Evolutionary conservation across 75 land plant species (phyloP), one percentile per base, ranked within the genome.

Genomic region (Picea glauca): DNA sequence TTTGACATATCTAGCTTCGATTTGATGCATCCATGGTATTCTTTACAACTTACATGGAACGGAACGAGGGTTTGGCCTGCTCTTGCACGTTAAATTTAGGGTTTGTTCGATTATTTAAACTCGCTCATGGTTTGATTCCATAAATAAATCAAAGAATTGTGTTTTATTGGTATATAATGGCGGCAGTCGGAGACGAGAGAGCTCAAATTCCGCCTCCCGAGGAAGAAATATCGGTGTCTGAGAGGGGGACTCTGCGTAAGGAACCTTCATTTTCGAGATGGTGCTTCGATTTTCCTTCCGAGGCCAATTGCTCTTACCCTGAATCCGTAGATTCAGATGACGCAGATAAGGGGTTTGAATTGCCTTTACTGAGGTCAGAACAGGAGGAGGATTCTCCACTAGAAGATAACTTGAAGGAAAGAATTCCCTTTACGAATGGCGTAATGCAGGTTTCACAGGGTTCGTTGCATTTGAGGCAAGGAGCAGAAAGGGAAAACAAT

Each of bases 201-300:
- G 56, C 56, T 9, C 56, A 9, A 50, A 9, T 50, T 11, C 56
- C 11, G 56, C 11, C 56, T 50, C 11, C 56, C 12, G 56, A 50
- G 11, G 56, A 50, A 20, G 63, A 62, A 62, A 23, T 62, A 20
- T 20, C 63, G 9, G n/a, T 62, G 20, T 62, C 63, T 17, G 63
- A 7, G 18, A 70, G 35, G 75, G 75, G 68, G 0, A 72, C 26
- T 74, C 58, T 84, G 21, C 83, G 68, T 1, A 80, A 78, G 77
- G 90, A 85, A 77, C 83, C 85, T 6, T 88, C 85, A 2, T 88
- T 83, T 77, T 86, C 86, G n/a, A 58, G 86, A 38, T 89, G 91
- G 91, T 84, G 83, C 65, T 80, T 78, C 9, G 81, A 83, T 60
- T n/a, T 72, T 58, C 85, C 76, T 18, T 20, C 20, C n/a, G 59